Evolutionary conservation across 2,329 filamentous ascomycete species (phyloP), one percentile per base, ranked within the genome.

Genomic region (Sphaerulina vaccinii): DNA sequence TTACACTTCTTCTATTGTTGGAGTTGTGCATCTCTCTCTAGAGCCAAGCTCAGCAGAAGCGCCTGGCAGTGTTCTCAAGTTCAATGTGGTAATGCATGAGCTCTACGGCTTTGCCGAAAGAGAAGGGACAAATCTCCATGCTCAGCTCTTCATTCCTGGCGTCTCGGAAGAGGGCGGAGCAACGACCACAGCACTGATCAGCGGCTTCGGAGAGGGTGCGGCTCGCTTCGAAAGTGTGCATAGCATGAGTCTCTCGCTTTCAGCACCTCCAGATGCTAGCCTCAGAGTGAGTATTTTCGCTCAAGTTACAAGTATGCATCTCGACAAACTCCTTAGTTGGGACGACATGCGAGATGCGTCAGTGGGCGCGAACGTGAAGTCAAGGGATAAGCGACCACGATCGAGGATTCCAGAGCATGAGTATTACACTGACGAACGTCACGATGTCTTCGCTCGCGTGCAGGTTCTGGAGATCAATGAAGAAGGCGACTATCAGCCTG

Each of bases 1-100:
- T 2, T 95, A 96, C 65, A 99, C 93, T 0, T 88, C 86, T 21
- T 90, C 90, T 62, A 88, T 90, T 7, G 83, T 97, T 54, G 93
- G 92, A 38, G 92, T 96, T 49, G 83, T 99, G 59, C 88, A 90
- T 64, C 75, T 99, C 32, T 92, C 92, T 0, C 75, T 99, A 5
- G 93, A 99, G 67, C 93, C 93, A 11, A 97, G 92, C 0, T 92
- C 90, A 41, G 91, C 92, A 2, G 86, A 95, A 64, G 92, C 91
- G 3, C 93, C 93, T 11, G 88, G 89, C 10, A 93, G 88, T 52
- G 96, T 89, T 2, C 75, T 97, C 52, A 99, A 97, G 68, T 99
- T 99, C 74, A 99, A 97, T 64, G 91, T 97, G 4, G 91, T 97
- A 24, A 96, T 99, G 89, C 91, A 95, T 65, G 90, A 97, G 66